Conservation (phyloP, 768 basidiomycete species). For the Podaxis rugospora region DNA sequence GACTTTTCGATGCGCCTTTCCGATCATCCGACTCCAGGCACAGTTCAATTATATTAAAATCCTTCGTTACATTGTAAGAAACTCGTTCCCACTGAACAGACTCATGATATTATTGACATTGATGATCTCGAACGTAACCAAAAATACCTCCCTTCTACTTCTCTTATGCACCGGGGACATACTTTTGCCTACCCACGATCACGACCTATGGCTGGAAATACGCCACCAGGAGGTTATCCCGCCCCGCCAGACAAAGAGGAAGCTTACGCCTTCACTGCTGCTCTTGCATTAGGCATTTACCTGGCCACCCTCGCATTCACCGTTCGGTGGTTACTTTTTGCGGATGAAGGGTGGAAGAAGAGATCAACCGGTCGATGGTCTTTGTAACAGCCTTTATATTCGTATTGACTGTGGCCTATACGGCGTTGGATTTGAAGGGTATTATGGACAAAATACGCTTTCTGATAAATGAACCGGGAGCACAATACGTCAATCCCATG, state of each 20-base stretch:
- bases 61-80: neutral
- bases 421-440: neutral
- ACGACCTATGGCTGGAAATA: neutral
- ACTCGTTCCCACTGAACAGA: neutral
- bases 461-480: neutral
- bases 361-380: slow-evolving; percentile 4
- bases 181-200: neutral
- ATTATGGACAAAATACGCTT: neutral
- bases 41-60: neutral
- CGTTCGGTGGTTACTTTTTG: slow-evolving; percentile 4
- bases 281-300: neutral
- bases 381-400: neutral
- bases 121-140: neutral
- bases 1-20: neutral
- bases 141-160: neutral
- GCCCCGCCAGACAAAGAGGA: neutral
- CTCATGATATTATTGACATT: neutral
- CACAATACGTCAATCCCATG: neutral
- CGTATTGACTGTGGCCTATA: neutral
- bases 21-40: neutral
- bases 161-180: neutral
- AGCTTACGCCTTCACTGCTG: neutral
- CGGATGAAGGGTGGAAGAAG: slow-evolving; percentile 5
- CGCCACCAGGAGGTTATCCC: neutral
- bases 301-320: neutral